Evolutionary conservation across 306 rosid species (phyloP).

Genomic region (Fragaria vesca): DNA sequence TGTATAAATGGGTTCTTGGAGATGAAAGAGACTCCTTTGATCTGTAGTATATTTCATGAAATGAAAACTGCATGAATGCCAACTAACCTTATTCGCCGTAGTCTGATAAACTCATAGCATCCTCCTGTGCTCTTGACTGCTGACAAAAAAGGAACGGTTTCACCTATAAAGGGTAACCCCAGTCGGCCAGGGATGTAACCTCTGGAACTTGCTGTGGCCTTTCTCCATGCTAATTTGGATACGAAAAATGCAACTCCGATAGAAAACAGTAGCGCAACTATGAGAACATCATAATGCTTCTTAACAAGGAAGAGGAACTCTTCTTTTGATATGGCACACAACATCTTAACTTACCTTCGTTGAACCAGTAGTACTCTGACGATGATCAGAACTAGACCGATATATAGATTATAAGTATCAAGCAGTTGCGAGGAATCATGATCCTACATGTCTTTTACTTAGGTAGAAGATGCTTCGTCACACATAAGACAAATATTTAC

Average conservation of each 20-base stretch:
- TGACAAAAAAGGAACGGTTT: constrained; percentile 65
- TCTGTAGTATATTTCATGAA: too few species aligned
- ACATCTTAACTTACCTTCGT: not conserved
- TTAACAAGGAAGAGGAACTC: constrained; percentile 32
- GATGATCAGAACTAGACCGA: too few species aligned
- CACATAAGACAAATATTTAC: too few species aligned
- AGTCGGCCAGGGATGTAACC: constrained; percentile 53
- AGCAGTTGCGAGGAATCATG: too few species aligned
- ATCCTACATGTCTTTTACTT: too few species aligned
- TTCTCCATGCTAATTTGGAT: constrained; percentile 42
- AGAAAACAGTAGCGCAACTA: constrained; percentile 27
- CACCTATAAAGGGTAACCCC: constrained; percentile 69
- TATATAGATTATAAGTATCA: too few species aligned
- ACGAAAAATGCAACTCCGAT: constrained; percentile 41
- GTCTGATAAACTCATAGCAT: constrained; percentile 70
- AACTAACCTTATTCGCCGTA: constrained; percentile 22
- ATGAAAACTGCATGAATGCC: too few species aligned
- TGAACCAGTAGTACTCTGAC: too few species aligned
- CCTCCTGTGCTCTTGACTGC: constrained; percentile 61
- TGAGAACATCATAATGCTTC: constrained; percentile 27
- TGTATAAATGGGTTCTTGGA: too few species aligned
- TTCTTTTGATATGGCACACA: constrained; percentile 17
- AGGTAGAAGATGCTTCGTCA: too few species aligned
- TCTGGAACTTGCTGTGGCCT: constrained; percentile 14
- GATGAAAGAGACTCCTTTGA: too few species aligned